Evolutionary conservation across 768 basidiomycete genomes (phyloP), one percentile per base, ranked within the genome.

Genomic region (Termitomyces sp.): DNA sequence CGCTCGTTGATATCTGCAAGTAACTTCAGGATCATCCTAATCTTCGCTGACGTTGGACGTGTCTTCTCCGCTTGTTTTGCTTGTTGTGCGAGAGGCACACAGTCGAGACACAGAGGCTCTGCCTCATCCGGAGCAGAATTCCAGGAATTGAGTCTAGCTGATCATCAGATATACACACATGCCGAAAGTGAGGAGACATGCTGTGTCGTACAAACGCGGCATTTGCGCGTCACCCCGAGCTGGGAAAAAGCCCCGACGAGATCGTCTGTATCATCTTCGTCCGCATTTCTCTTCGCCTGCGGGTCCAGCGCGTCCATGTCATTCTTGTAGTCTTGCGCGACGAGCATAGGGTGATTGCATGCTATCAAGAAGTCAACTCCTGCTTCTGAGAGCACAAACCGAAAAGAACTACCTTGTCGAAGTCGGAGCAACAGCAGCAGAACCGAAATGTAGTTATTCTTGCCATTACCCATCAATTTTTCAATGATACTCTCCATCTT

Each of bases 331-430:
- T 90, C 89, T 61, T 89, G 86, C 3, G 87, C 82, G 15, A 96
- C 87, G 11, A 97, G 81, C 0, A 83, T 78, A 0, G 95, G 94
- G 66, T 97, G 95, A 65, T 93, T 90, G 69, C 95, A 98, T 0
- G 95, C 95, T 96, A 57, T 9, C 36, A 50, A 48, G 27, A 22
- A 47, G 55, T 49, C 22, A 56, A 22, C 34, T 46, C 9, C 59
- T 34, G 11, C 5, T 45, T 20, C 24, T 4, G 13, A 57, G 13
- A 49, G n/a, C 8, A 44, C 57, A 49, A 22, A 22, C 2, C 6
- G 4, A 31, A n/a, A 58, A 50, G 33, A 69, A 79, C 31, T 60
- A 89, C 95, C 93, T 82, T 99, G 96, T 31, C 96, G 86, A 49
- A 98, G 78, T 33, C 96, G 83, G 50, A 97, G 80, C 61, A 91